These are phyloP conservation scores for Ascomycota sp. DNA, from an alignment of 2,329 filamentous ascomycete genomes.

Conservation along the genomic window DNA sequence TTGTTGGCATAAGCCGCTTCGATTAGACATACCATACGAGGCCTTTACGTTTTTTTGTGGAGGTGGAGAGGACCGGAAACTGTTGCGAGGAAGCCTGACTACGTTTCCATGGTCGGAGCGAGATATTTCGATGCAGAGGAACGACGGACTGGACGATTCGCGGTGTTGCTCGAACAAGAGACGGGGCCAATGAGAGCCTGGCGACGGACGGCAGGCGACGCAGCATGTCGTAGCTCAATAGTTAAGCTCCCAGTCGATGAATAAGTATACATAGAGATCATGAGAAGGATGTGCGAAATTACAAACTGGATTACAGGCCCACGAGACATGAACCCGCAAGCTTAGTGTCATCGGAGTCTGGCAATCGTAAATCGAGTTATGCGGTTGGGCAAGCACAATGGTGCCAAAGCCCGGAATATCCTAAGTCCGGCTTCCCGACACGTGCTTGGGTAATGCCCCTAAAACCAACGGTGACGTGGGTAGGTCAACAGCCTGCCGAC, in stretches of 20 bases:
- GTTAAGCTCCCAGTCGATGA: background rate
- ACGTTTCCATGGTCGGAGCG: constrained; percentile 13
- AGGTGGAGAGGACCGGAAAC: constrained; percentile 16
- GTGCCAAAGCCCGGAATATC: constrained; percentile 1
- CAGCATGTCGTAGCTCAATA: constrained; percentile 4
- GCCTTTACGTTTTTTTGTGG: constrained; percentile 2
- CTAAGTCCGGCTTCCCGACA: constrained; percentile 5
- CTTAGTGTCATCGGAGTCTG: no score
- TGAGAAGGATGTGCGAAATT: no score
- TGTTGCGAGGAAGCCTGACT: constrained; percentile 3
- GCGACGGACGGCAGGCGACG: constrained; percentile 6
- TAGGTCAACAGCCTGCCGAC: constrained; percentile 4
- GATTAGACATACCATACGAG: background rate
- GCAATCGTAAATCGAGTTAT: no score
- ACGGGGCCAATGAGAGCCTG: constrained; percentile 5
- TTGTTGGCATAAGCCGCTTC: no score
- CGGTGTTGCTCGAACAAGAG: constrained; percentile 3
- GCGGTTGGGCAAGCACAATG: no score
- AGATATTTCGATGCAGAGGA: constrained; percentile 9
- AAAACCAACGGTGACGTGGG: no score
- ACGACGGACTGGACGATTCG: constrained; percentile 6
- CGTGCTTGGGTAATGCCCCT: constrained; percentile 4
- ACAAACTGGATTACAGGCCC: no score
- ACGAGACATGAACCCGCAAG: no score
- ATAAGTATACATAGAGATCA: background rate